phyloP scores from a whole-genome alignment of 2,329 filamentous ascomycete genomes.

The Colletotrichum sp. region DNA sequence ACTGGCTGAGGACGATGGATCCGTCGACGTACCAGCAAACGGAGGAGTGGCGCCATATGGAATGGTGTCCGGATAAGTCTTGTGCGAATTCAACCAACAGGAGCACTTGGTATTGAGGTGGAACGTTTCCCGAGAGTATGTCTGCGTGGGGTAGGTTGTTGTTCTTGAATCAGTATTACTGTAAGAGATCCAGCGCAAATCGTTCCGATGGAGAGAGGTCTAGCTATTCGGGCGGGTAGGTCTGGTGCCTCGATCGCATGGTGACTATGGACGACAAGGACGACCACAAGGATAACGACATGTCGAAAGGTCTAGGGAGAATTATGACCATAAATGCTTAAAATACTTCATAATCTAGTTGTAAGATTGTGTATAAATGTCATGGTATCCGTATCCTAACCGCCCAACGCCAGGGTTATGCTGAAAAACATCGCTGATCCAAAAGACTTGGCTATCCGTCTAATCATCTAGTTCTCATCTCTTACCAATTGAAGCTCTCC shows the following conservation, averaged over 20 bases:
- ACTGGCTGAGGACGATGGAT: not conserved
- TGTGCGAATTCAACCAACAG: not conserved
- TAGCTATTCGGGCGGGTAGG: not conserved
- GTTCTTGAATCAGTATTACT: not conserved
- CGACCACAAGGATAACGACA: not conserved
- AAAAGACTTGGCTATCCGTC: not conserved
- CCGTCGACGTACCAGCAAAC: not conserved
- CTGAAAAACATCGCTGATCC: not conserved
- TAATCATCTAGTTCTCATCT: not conserved
- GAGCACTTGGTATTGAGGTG: not conserved
- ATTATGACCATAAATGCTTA: not conserved
- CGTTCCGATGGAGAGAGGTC: too few species aligned
- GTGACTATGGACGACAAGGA: not conserved
- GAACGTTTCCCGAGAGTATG: too few species aligned
- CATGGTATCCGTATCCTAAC: not conserved
- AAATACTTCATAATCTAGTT: not conserved
- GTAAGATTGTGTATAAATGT: not conserved
- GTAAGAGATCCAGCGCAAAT: too few species aligned
- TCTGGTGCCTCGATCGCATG: not conserved
- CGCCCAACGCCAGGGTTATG: not conserved
- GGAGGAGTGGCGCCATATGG: not conserved
- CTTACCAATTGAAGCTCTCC: slow-evolving; percentile 47
- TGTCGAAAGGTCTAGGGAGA: accelerated
- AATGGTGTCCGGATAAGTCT: not conserved
- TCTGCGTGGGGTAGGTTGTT: not conserved